Percentiles rank a stretch among this genome's conserved stretches.
phyloP scores from a whole-genome alignment of 1,139 yeast genomes.

The Candida freyschussii region DNA sequence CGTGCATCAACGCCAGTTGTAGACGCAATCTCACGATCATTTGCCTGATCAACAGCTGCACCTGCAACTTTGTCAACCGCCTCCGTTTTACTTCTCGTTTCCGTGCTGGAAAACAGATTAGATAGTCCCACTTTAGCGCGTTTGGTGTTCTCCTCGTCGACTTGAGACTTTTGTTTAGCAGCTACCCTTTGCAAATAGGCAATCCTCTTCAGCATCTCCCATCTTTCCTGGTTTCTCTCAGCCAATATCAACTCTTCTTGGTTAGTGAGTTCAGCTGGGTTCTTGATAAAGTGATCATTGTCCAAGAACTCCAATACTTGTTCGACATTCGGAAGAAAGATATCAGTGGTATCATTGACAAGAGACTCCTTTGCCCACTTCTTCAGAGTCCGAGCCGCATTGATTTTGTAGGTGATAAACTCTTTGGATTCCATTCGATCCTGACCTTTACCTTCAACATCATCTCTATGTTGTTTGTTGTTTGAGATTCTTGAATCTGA shows the following conservation, averaged over 20 bases:
- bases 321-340: constrained; percentile 53
- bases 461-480: constrained; percentile 56
- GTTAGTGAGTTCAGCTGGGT: constrained; percentile 29
- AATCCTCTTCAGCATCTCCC: constrained; percentile 65
- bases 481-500: constrained; percentile 76
- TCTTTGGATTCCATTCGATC: constrained; percentile 51
- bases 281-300: constrained; percentile 35
- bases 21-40: too few relatives aligned
- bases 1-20: constrained; percentile 1
- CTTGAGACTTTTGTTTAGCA: constrained; percentile 24
- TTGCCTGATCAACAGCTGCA: constrained; percentile 1
- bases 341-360: constrained; percentile 34
- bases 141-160: constrained; percentile 24
- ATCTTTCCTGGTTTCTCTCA: constrained; percentile 53
- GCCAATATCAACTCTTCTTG: constrained; percentile 39
- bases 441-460: constrained; percentile 71
- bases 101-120: constrained; percentile 7
- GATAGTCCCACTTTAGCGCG: constrained; percentile 20
- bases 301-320: constrained; percentile 53
- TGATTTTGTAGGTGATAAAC: constrained; percentile 42
- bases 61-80: constrained; percentile 6
- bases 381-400: constrained; percentile 49
- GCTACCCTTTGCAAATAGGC: constrained; percentile 52
- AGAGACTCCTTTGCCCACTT: constrained; percentile 50
- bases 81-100: background rate